These are phyloP conservation scores for Thelonectria blattea DNA, from an alignment of 2,329 filamentous ascomycete genomes.

Conservation along the genomic window DNA sequence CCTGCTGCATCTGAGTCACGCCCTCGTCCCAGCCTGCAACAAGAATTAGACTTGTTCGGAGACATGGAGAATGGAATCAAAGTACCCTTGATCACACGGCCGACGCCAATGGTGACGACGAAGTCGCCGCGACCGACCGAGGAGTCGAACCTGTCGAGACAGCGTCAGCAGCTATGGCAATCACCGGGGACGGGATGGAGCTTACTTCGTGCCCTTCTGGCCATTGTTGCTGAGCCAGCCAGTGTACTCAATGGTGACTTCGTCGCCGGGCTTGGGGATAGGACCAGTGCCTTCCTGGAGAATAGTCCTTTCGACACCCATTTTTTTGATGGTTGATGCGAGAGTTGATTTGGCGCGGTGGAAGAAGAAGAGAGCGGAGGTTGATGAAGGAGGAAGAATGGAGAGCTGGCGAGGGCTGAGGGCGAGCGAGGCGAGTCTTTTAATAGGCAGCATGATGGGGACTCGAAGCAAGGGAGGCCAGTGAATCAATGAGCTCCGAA, in stretches of 20 bases:
- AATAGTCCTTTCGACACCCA: conserved; percentile 76
- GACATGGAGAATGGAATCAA: conserved; percentile 4
- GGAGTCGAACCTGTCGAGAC: conserved; percentile 78
- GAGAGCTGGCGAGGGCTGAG: conserved; percentile 4
- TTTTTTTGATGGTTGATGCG: conserved; percentile 47
- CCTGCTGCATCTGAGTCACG: conserved; percentile 83
- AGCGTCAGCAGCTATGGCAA: conserved; percentile 25
- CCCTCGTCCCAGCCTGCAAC: conserved; percentile 80
- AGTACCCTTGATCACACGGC: conserved; percentile 84
- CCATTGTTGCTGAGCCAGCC: conserved; percentile 80
- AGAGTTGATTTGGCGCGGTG: conserved; percentile 14
- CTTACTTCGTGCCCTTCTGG: conserved; percentile 75
- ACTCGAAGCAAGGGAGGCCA: background rate
- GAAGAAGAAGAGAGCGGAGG: conserved; percentile 15
- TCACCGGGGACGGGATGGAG: conserved; percentile 16
- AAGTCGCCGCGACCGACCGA: conserved; percentile 82
- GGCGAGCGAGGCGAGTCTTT: conserved; percentile 19
- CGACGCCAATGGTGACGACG: conserved; percentile 77
- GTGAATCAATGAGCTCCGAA: too few species aligned
- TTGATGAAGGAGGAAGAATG: conserved; percentile 20
- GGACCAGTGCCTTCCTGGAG: conserved; percentile 66
- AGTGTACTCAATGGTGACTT: conserved; percentile 88
- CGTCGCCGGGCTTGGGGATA: conserved; percentile 70
- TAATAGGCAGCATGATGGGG: conserved; percentile 1
- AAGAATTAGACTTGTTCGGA: background rate